phyloP scores from a whole-genome alignment of 2,329 filamentous ascomycete species.

The Gaeumannomyces sp. region DNA sequence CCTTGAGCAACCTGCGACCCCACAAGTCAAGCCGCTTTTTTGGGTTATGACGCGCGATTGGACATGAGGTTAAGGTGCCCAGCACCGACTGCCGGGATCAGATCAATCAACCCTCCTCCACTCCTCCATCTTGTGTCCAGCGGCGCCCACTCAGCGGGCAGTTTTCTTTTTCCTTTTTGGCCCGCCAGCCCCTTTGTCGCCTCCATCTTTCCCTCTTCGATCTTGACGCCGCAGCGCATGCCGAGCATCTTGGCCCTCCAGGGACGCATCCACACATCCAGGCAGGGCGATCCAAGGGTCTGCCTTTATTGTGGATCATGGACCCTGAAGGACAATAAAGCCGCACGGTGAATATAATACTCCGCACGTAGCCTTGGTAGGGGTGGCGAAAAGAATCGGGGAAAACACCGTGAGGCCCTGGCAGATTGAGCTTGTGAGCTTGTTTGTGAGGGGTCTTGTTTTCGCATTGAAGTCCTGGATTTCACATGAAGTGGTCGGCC shows the following conservation, averaged over 20 bases:
- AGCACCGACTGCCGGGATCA: background rate
- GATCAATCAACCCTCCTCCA: background rate
- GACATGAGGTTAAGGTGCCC: background rate
- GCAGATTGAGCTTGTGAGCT: background rate
- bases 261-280: background rate
- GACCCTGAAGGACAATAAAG: too few species aligned
- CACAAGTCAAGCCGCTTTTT: background rate
- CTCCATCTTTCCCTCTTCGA: too few species aligned
- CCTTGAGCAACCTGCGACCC: background rate
- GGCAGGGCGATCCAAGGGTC: background rate
- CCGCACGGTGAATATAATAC: background rate
- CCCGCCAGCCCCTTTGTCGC: background rate
- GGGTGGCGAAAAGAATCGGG: background rate
- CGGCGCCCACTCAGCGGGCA: too few species aligned
- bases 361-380: background rate
- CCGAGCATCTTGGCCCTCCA: too few species aligned
- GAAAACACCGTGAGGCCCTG: too few species aligned
- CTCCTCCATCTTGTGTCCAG: background rate
- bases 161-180: background rate
- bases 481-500: background rate
- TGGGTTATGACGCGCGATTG: background rate
- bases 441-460: too few species aligned
- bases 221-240: too few species aligned
- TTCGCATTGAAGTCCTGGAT: background rate
- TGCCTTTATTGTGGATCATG: background rate